Evolutionary conservation across 2,329 filamentous ascomycete species (phyloP).

Genomic region (Pestalotiopsis sp.): DNA sequence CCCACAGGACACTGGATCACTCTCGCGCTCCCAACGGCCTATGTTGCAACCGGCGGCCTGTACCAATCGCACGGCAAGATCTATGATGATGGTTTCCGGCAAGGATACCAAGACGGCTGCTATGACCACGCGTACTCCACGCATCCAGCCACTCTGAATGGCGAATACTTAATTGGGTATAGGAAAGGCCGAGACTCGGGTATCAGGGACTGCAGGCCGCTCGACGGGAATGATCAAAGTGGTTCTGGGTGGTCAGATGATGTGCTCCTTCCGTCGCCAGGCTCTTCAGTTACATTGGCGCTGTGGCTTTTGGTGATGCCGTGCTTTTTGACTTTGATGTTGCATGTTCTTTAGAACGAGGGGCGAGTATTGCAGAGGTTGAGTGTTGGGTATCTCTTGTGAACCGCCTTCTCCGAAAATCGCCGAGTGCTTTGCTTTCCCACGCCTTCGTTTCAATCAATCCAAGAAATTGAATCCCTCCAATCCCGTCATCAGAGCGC

Average conservation of each 20-base stretch:
- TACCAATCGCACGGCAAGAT: background rate
- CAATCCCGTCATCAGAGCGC: too few relatives aligned
- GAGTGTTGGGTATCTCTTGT: background rate
- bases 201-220: background rate
- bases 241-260: background rate
- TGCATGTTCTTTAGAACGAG: background rate
- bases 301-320: background rate
- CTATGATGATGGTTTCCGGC: background rate
- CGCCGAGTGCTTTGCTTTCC: too few relatives aligned
- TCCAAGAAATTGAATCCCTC: too few relatives aligned
- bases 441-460: too few relatives aligned
- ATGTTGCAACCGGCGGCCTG: background rate
- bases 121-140: background rate
- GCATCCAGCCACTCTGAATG: background rate
- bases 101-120: background rate
- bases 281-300: background rate
- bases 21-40: background rate
- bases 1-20: background rate
- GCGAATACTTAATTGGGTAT: background rate
- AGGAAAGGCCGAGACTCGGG: background rate
- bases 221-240: background rate
- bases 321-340: background rate
- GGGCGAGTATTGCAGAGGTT: background rate
- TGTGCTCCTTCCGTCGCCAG: background rate
- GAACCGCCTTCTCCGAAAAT: background rate